Percentiles rank a stretch among this genome's conserved stretches.
Conservation (phyloP, 345 rosid genomes). For the Euclidium syriacum region DNA sequence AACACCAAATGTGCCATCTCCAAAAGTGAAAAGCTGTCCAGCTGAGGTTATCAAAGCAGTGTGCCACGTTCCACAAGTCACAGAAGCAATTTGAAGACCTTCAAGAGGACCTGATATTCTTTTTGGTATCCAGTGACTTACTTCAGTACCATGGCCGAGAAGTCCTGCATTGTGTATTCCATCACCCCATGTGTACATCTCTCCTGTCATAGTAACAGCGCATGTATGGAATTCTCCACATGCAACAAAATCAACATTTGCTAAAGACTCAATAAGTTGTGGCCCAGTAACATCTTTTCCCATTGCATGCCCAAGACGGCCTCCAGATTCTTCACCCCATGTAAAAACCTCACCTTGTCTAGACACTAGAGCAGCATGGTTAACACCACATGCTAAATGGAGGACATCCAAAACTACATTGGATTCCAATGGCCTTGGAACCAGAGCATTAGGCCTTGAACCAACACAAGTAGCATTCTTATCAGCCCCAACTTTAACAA, state of each 20-base stretch:
- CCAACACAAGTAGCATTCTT: constrained; percentile 47
- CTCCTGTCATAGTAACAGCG: constrained; percentile 89
- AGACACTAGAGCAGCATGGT: constrained; percentile 84
- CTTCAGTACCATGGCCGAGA: constrained; percentile 86
- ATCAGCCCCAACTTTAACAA: constrained; percentile 54
- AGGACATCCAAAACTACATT: constrained; percentile 86
- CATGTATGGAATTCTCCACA: constrained; percentile 97
- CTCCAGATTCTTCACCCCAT: constrained; percentile 98
- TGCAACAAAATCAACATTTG: constrained; percentile 72
- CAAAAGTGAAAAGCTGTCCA: constrained; percentile 92
- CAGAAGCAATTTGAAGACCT: constrained; percentile 83
- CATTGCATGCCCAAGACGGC: constrained; percentile 91
- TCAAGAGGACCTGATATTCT: constrained; percentile 89
- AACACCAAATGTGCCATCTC: constrained; percentile 95
- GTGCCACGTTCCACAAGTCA: constrained; percentile 97
- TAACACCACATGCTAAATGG: constrained; percentile 84
- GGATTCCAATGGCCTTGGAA: constrained; percentile 80
- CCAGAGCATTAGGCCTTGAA: constrained; percentile 60
- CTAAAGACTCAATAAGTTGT: constrained; percentile 68
- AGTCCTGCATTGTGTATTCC: constrained; percentile 89
- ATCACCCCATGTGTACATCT: constrained; percentile 96
- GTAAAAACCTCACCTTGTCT: constrained; percentile 92
- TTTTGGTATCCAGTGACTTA: constrained; percentile 97
- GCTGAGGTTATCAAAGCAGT: constrained; percentile 80
- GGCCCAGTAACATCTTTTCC: constrained; percentile 78